Base-by-base conservation (phyloP, 2,329 filamentous ascomycete species). In the Aspergillus sp. region DNA sequence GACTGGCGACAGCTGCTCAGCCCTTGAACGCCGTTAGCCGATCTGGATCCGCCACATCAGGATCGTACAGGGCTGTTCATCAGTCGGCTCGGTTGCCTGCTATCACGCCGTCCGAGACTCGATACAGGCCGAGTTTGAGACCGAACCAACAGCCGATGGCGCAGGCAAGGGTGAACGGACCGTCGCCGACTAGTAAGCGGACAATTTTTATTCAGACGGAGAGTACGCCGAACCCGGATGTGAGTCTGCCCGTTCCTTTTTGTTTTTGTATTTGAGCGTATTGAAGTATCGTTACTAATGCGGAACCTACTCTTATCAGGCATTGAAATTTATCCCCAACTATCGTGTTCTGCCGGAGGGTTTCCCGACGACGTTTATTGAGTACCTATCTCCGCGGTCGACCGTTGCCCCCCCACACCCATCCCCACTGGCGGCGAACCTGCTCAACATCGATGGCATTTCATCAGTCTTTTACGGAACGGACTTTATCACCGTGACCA, bases 141-240 rank as follows among this genome's bases (percentile, higher is more conserved):
- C 65, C 69, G 28, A 54, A 61, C 40, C 70, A 73, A 50, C 72
- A 71, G 42, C 62, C 62, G 26, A 51, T 57, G 5, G 58, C 65
- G 5, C 61, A 58, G 27, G 12, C 36, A 8, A 6, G 67, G 12
- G 64, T 69, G 39, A 70, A 66, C 42, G 61, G 65, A 2, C 57
- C 67, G 26, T 65, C 62, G n/a, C 61, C 67, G 27, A 64, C 61
- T 27, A 67, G 68, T 48, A 70, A 66, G 49, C 83, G 91, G 54
- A 89, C 82, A 27, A 94, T 98, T 68, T 98, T 97, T 74, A 98
- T 98, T 63, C 93, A 98, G 72, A 97, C 91, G 4, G 91, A 97
- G 64, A 80, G 79, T 55, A 98, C 93, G 1, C 93, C 93, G 28
- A 98, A 98, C 70, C 77, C 82, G n/a, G 89, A 97, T 73, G 90